Conservation (phyloP, 371 early-diverging fungal genomes). For the Mortierella sp. region DNA sequence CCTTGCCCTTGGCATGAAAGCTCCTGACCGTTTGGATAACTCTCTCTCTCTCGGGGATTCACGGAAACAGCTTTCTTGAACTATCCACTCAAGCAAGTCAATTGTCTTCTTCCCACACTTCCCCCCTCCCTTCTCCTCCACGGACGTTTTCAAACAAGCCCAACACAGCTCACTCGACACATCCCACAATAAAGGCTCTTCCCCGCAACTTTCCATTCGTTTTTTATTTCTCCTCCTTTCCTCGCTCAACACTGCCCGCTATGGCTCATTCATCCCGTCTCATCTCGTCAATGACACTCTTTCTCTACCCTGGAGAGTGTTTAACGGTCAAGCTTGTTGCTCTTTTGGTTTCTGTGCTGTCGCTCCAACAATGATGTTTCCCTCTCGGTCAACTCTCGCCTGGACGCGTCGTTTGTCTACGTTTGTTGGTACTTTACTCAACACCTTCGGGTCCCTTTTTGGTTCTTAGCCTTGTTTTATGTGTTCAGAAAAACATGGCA, state of each 20-base stretch:
- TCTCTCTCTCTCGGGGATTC: conserved; percentile 25
- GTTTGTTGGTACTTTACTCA: not conserved
- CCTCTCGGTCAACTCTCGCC: not conserved
- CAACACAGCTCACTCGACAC: not conserved
- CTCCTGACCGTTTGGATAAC: not conserved
- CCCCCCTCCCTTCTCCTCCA: not conserved
- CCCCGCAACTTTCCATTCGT: conserved; percentile 8
- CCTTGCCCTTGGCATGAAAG: not conserved
- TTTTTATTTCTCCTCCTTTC: not conserved
- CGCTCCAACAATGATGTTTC: not conserved
- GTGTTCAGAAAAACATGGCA: not conserved
- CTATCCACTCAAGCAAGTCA: not conserved
- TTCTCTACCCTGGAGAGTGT: not conserved
- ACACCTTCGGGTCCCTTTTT: not conserved
- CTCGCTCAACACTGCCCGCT: not conserved
- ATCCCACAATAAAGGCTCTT: conserved; percentile 1
- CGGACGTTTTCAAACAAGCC: not conserved
- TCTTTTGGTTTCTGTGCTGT: not conserved
- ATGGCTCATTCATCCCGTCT: not conserved
- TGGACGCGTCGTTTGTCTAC: not conserved
- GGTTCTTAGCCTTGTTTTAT: not conserved
- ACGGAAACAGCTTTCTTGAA: conserved; percentile 11
- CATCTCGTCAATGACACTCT: not conserved
- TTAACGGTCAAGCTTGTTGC: not conserved
- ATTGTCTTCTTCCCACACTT: not conserved